phyloP scores from a whole-genome alignment of 345 rosid genomes.

The Schrenkiella parvula region DNA sequence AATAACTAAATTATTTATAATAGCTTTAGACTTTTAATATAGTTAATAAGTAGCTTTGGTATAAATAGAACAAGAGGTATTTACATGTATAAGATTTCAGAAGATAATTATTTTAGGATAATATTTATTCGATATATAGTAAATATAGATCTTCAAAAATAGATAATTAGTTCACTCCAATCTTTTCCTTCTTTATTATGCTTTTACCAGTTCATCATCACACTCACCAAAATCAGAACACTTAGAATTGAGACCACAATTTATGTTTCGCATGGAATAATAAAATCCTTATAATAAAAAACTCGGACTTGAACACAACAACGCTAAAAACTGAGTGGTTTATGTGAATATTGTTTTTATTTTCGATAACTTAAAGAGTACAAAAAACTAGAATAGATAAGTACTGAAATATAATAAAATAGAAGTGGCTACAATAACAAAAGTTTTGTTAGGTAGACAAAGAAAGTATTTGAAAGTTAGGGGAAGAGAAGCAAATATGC shows the following conservation, averaged over 20 bases:
- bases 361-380: no score
- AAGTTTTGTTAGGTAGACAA: neutral
- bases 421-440: neutral
- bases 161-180: no score
- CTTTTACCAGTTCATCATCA: neutral
- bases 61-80: neutral
- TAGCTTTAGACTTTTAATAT: neutral
- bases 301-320: neutral
- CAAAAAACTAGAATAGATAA: neutral
- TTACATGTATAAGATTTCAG: neutral
- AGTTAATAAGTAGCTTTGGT: neutral
- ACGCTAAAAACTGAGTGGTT: neutral
- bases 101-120: neutral
- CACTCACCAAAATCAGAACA: neutral
- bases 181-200: neutral
- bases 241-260: neutral
- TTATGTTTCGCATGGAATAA: neutral
- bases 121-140: no score
- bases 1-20: neutral
- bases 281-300: neutral
- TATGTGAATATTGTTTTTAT: neutral
- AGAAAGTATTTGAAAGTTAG: constrained; percentile 3
- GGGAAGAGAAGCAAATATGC: constrained; percentile 29
- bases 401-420: no score
- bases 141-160: no score